phyloP scores from a whole-genome alignment of 2,329 filamentous ascomycete genomes.

The Penicillium sp. region DNA sequence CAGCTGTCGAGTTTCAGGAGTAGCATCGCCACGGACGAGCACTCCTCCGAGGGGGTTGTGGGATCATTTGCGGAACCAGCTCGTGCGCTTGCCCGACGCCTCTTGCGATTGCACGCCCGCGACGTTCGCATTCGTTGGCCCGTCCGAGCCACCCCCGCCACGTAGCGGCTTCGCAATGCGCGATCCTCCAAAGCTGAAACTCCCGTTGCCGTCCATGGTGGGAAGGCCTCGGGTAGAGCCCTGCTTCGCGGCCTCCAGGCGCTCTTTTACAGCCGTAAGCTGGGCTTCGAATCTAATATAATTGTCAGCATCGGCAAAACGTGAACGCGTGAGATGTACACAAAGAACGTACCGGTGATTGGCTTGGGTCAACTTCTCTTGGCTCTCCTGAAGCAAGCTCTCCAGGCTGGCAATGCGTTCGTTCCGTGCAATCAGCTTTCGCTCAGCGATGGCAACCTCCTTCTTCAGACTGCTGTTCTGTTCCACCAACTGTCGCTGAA shows the following conservation, averaged over 20 bases:
- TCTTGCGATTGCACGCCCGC: slow-evolving; percentile 65
- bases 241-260: slow-evolving; percentile 89
- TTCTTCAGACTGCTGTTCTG: slow-evolving; percentile 98
- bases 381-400: slow-evolving; percentile 87
- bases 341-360: slow-evolving; percentile 80
- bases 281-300: slow-evolving; percentile 84
- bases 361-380: slow-evolving; percentile 95
- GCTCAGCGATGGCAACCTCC: slow-evolving; percentile 96
- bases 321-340: slow-evolving; percentile 1
- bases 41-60: slow-evolving; percentile 8
- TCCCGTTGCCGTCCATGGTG: slow-evolving; percentile 61
- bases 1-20: slow-evolving; percentile 16
- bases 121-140: slow-evolving; percentile 31
- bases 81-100: slow-evolving; percentile 61
- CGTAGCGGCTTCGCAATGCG: slow-evolving; percentile 65
- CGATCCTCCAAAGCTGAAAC: slow-evolving; percentile 67
- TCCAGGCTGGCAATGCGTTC: slow-evolving; percentile 96
- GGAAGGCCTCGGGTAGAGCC: slow-evolving; percentile 83
- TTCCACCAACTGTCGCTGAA: slow-evolving; percentile 95
- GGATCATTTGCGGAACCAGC: slow-evolving; percentile 49
- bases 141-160: slow-evolving; percentile 45
- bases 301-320: slow-evolving; percentile 9
- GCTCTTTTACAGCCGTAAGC: slow-evolving; percentile 94
- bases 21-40: slow-evolving; percentile 16
- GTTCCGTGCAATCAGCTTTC: slow-evolving; percentile 93